Conservation (phyloP, 768 basidiomycete genomes). For the Fomitopsis pulvina region DNA sequence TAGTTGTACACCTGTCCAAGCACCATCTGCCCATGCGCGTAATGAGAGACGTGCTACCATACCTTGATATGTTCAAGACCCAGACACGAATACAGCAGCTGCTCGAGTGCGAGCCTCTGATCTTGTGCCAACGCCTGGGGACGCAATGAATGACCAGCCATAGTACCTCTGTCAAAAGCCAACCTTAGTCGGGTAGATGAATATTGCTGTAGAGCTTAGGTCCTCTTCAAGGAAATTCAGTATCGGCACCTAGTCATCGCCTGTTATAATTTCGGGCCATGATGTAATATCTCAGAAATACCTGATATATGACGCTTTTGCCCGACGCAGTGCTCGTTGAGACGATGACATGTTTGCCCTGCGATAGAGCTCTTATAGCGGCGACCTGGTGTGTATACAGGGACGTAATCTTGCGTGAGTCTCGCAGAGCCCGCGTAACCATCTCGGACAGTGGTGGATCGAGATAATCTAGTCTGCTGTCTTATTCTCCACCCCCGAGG, state of each 20-base stretch:
- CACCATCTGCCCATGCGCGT: background rate
- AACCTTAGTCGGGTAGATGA: conserved; percentile 88
- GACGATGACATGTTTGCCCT: conserved; percentile 69
- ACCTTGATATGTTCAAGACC: conserved; percentile 60
- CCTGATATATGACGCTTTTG: conserved; percentile 86
- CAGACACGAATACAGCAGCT: conserved; percentile 52
- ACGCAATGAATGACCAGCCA: background rate
- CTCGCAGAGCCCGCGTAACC: conserved; percentile 47
- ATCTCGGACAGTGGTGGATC: conserved; percentile 51
- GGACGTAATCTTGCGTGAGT: conserved; percentile 51
- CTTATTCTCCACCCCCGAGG: background rate
- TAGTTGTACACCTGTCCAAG: conserved; percentile 60
- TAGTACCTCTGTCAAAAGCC: conserved; percentile 1
- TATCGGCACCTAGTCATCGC: conserved; percentile 67
- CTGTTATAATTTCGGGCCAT: background rate
- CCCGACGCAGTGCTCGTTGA: conserved; percentile 89
- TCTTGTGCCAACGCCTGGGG: conserved; percentile 88
- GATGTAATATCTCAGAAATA: conserved; percentile 18
- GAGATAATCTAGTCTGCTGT: conserved; percentile 36
- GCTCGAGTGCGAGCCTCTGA: conserved; percentile 65
- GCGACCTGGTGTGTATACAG: conserved; percentile 68
- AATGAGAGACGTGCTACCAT: background rate
- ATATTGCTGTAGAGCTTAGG: conserved; percentile 58
- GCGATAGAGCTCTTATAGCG: conserved; percentile 58
- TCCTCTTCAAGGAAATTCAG: conserved; percentile 61